phyloP scores from a whole-genome alignment of 1,139 yeast species.

The Blastobotrys petasosporus region DNA sequence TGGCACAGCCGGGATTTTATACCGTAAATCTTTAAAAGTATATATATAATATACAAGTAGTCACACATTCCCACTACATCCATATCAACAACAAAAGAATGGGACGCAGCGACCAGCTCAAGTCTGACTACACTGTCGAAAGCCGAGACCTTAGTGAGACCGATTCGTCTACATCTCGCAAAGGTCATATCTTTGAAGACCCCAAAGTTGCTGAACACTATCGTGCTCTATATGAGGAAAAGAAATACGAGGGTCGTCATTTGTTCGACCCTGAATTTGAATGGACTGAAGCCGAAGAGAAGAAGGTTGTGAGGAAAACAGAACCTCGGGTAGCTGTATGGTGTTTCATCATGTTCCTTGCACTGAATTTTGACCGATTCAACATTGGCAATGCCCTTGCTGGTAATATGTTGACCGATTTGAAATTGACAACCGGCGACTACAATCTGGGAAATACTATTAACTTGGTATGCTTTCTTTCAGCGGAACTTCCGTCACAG shows the following conservation, averaged over 20 bases:
- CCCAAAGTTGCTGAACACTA: conserved; percentile 41
- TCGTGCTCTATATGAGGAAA: conserved; percentile 37
- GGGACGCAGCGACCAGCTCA: too few species aligned
- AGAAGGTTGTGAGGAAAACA: conserved; percentile 37
- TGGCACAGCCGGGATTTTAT: too few species aligned
- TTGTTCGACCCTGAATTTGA: conserved; percentile 43
- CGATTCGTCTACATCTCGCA: conserved; percentile 16
- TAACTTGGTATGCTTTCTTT: conserved; percentile 40
- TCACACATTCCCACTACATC: too few species aligned
- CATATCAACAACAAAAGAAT: too few species aligned
- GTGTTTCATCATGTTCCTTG: conserved; percentile 46
- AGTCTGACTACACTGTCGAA: too few species aligned
- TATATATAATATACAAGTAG: too few species aligned
- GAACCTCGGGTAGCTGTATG: conserved; percentile 43
- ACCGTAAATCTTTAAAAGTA: too few species aligned
- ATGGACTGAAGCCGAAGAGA: conserved; percentile 47
- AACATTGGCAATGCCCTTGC: conserved; percentile 48
- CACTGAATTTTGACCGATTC: conserved; percentile 48
- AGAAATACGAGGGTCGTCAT: conserved; percentile 42
- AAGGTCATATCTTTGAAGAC: conserved; percentile 30
- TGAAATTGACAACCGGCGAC: conserved; percentile 43
- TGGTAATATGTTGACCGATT: conserved; percentile 43
- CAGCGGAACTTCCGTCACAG: conserved; percentile 51
- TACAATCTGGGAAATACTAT: conserved; percentile 46
- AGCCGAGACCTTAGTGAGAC: neutral